These are phyloP conservation scores for Diaporthe velutina DNA, from an alignment of 2,329 filamentous ascomycete genomes.

Conservation along the genomic window DNA sequence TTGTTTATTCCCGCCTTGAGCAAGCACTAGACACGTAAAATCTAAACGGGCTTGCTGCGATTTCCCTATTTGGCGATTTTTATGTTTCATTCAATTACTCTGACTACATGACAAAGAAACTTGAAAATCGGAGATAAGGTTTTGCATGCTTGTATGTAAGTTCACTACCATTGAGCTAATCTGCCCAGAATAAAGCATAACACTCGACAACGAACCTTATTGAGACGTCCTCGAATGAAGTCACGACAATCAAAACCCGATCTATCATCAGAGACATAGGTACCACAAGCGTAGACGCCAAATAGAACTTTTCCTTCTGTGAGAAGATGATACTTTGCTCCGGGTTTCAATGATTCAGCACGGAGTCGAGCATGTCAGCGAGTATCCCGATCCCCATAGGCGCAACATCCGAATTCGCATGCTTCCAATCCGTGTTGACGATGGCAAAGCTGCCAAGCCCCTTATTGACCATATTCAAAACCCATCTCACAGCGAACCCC, in stretches of 20 bases:
- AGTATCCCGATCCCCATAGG: conserved; percentile 13
- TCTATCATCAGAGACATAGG: too few relatives aligned
- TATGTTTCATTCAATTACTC: too few relatives aligned
- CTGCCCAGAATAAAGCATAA: not conserved
- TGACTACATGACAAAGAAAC: not conserved
- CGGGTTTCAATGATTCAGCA: not conserved
- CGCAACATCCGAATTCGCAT: conserved; percentile 13
- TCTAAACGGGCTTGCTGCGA: too few relatives aligned
- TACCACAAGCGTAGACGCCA: not conserved
- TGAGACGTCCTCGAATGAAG: not conserved
- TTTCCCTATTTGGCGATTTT: too few relatives aligned
- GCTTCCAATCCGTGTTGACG: conserved; percentile 6
- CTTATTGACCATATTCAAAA: not conserved
- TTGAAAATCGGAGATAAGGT: not conserved
- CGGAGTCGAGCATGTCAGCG: conserved; percentile 11
- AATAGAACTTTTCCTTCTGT: not conserved
- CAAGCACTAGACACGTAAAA: not conserved
- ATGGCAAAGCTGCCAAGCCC: conserved; percentile 11
- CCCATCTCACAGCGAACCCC: conserved; percentile 1
- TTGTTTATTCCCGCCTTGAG: not conserved
- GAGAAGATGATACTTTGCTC: not conserved
- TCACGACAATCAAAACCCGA: not conserved
- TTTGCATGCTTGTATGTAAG: not conserved
- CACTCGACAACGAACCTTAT: not conserved
- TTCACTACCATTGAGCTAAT: not conserved